phyloP scores from a whole-genome alignment of 2,329 filamentous ascomycete species.

The Alternaria ventricosa region DNA sequence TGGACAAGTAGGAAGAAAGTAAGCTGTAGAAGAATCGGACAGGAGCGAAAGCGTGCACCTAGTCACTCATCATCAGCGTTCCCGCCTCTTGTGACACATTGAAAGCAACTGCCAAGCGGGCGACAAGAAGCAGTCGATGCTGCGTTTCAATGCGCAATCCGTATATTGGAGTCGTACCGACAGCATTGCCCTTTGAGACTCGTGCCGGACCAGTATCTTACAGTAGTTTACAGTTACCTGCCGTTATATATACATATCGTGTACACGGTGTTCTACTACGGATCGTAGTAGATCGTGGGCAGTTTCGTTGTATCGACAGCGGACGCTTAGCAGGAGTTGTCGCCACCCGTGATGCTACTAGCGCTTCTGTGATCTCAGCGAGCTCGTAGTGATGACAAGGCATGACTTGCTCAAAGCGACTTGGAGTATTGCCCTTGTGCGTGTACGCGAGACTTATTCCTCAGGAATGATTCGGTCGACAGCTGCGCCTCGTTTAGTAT shows the following conservation, averaged over 20 bases:
- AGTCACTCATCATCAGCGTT: background rate
- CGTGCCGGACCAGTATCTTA: background rate
- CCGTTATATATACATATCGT: background rate
- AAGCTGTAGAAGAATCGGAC: background rate
- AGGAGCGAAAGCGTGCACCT: background rate
- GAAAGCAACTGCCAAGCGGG: too few relatives aligned
- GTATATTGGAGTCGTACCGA: background rate
- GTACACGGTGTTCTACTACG: background rate
- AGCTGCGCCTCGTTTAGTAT: constrained; percentile 27
- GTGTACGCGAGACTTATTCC: constrained; percentile 16
- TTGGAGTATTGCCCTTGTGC: fast-evolving
- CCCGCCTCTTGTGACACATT: too few relatives aligned
- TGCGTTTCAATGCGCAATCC: background rate
- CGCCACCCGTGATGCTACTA: background rate
- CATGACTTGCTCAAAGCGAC: background rate
- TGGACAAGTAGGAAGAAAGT: background rate
- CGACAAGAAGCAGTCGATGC: too few relatives aligned
- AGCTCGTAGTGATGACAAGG: background rate
- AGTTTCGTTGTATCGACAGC: background rate
- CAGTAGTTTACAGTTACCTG: background rate
- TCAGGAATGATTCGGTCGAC: constrained; percentile 41
- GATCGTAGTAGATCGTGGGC: background rate
- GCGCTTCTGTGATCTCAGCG: background rate
- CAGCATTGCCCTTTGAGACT: background rate
- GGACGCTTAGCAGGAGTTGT: background rate